phyloP scores from a whole-genome alignment of 257 asterid species.

The Lantana camara region DNA sequence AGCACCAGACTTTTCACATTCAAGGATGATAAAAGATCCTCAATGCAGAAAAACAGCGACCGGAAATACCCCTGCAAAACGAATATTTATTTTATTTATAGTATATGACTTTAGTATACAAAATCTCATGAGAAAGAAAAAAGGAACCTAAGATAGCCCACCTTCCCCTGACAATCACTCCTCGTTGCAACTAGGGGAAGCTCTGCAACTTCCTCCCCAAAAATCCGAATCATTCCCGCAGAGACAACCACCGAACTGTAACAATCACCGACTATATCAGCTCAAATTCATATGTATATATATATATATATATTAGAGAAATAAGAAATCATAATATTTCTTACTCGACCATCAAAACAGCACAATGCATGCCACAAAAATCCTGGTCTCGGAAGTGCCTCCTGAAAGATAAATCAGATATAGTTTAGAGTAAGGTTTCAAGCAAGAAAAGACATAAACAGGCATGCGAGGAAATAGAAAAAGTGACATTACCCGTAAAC shows the following conservation, averaged over 20 bases:
- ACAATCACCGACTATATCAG: slow-evolving; percentile 9
- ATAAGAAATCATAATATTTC: slow-evolving; percentile 25
- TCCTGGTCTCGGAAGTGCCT: slow-evolving; percentile 65
- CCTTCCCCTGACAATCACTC: slow-evolving; percentile 67
- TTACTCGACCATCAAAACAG: slow-evolving; percentile 69
- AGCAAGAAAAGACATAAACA: not conserved
- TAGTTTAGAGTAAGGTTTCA: not conserved
- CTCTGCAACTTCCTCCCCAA: slow-evolving; percentile 84
- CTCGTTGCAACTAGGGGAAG: slow-evolving; percentile 88
- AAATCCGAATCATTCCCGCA: slow-evolving; percentile 75
- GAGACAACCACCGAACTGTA: slow-evolving; percentile 72
- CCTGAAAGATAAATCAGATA: slow-evolving; percentile 48
- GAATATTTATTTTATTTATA: not conserved
- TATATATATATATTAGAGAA: not conserved
- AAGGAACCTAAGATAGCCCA: slow-evolving; percentile 19
- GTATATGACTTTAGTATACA: not conserved
- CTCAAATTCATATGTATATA: not conserved
- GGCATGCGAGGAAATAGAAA: slow-evolving; percentile 14
- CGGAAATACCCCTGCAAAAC: slow-evolving; percentile 76
- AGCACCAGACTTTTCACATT: slow-evolving; percentile 39
- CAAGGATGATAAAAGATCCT: slow-evolving; percentile 31
- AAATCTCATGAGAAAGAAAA: not conserved
- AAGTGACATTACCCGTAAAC: slow-evolving; percentile 69
- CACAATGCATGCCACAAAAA: slow-evolving; percentile 82
- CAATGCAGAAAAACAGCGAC: slow-evolving; percentile 39